A percentile compares a stretch with the other conserved stretches of the same genome.
These are phyloP conservation scores for Pleurostoma richardsiae DNA, from an alignment of 2,329 filamentous ascomycete species.

Conservation along the genomic window DNA sequence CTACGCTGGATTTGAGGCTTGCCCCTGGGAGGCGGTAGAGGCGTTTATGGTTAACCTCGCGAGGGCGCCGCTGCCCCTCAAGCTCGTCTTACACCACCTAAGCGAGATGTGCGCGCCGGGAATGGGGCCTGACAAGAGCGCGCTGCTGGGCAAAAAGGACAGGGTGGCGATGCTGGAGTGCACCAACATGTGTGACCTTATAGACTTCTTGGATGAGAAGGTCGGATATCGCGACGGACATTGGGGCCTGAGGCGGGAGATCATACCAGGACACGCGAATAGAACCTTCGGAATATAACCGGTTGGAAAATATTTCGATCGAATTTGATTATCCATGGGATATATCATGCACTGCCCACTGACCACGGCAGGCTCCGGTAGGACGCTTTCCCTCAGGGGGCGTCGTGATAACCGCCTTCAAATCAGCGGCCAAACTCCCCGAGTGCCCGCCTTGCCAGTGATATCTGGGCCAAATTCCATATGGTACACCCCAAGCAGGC, in stretches of 20 bases:
- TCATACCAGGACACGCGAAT: not conserved
- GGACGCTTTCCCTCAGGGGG: no score
- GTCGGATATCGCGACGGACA: slow-evolving; percentile 21
- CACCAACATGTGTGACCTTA: slow-evolving; percentile 49
- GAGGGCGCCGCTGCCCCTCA: slow-evolving; percentile 54
- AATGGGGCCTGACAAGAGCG: slow-evolving; percentile 44
- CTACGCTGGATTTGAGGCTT: slow-evolving; percentile 51
- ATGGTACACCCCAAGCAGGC: not conserved
- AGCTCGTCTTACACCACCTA: slow-evolving; percentile 61
- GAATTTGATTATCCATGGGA: no score
- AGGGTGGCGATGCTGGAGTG: slow-evolving; percentile 42
- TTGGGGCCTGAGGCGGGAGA: slow-evolving; percentile 12
- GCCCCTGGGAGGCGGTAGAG: slow-evolving; percentile 59
- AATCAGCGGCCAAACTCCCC: no score
- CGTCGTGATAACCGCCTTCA: no score
- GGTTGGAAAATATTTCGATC: no score
- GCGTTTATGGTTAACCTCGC: slow-evolving; percentile 56
- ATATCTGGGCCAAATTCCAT: not conserved
- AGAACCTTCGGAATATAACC: no score
- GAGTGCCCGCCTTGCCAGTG: no score
- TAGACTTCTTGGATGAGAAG: slow-evolving; percentile 55
- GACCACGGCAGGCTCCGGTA: no score
- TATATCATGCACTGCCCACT: no score
- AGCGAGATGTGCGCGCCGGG: slow-evolving; percentile 61
- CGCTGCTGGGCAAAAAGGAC: slow-evolving; percentile 53